Evolutionary conservation across 768 basidiomycete genomes (phyloP), one percentile per base, ranked within the genome.

Genomic region (Piloderma croceum): DNA sequence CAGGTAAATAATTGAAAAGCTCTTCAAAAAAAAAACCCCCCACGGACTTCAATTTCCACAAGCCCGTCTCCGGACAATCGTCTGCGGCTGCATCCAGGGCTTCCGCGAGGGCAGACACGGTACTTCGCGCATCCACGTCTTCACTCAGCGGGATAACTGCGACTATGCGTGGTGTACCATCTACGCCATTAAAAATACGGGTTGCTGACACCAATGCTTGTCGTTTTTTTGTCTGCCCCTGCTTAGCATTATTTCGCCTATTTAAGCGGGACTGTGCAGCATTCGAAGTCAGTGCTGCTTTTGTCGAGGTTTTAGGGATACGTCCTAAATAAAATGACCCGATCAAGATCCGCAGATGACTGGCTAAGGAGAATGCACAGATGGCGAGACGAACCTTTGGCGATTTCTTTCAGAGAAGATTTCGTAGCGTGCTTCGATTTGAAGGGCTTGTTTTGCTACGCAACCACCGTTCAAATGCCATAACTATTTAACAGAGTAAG

Each of bases 381-480:
- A 29, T 2, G 11, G 15, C 38, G 12, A 19, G 23, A 29, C 23
- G n/a, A 21, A 81, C 91, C 92, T 71, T 94, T 94, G 23, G 89
- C 81, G 31, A 76, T 74, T 33, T 89, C 87, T 61, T 86, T 91
- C 27, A 96, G 53, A 0, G 85, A 71, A 1, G 84, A 79, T 64
- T 96, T 96, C 10, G 87, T 77, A 2, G 90, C 77, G 69, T 92
- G 88, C 58, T 81, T 87, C 2, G 90, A 90, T 65, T 97, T 97
- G 72, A 87, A 97, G 2, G 75, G 50, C 61, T 98, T 98, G 64
- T 98, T 96, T 71, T 79, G 68, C 89, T 92, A 47, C 12, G 15
- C 33, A 38, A 35, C 27, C 35, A 34, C 31, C 24, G 22, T 39
- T 39, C 17, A 38, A 36, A 34, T 18, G 25, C 34, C 37, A 4